Percentiles rank a stretch among this genome's conserved stretches.
phyloP scores from a whole-genome alignment of 164 flowering plant species.

The Amborella trichopoda region DNA sequence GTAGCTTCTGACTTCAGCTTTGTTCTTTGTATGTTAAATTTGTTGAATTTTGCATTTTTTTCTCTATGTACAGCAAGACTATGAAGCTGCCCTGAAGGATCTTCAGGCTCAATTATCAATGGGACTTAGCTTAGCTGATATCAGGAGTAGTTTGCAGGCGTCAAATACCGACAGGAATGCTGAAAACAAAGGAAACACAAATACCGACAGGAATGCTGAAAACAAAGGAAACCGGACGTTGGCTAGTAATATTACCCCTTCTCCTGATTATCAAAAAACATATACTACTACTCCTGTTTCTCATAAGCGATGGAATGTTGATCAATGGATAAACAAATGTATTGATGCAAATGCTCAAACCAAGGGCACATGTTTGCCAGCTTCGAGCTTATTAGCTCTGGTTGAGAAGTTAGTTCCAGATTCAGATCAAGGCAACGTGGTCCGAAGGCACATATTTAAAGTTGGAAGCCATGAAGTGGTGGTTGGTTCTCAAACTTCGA shows the following conservation, averaged over 20 bases:
- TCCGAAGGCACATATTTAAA: conserved; percentile 14
- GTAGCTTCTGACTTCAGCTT: background rate
- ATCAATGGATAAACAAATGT: conserved; percentile 22
- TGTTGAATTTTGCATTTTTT: background rate
- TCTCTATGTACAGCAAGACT: conserved; percentile 22
- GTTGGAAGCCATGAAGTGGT: conserved; percentile 23
- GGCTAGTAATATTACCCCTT: background rate
- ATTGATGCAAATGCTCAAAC: conserved; percentile 3
- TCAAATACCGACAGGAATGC: conserved; percentile 4
- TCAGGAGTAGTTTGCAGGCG: conserved; percentile 7
- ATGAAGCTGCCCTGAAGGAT: conserved; percentile 26
- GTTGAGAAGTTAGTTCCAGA: conserved; percentile 24
- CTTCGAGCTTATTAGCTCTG: conserved; percentile 14
- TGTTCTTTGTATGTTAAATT: background rate
- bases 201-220: too few relatives aligned
- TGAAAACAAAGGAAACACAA: conserved; percentile 7
- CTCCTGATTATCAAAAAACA: conserved; percentile 3
- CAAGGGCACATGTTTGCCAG: conserved; percentile 6
- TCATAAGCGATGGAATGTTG: conserved; percentile 18
- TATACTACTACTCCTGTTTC: background rate
- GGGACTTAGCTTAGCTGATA: conserved; percentile 22
- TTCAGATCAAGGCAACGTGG: conserved; percentile 6
- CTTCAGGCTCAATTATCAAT: conserved; percentile 22
- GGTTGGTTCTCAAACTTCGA: conserved; percentile 10
- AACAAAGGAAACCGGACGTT: too few relatives aligned